Conservation (phyloP, 1,284 basidiomycete genomes). For the Takashimella tepidaria region DNA sequence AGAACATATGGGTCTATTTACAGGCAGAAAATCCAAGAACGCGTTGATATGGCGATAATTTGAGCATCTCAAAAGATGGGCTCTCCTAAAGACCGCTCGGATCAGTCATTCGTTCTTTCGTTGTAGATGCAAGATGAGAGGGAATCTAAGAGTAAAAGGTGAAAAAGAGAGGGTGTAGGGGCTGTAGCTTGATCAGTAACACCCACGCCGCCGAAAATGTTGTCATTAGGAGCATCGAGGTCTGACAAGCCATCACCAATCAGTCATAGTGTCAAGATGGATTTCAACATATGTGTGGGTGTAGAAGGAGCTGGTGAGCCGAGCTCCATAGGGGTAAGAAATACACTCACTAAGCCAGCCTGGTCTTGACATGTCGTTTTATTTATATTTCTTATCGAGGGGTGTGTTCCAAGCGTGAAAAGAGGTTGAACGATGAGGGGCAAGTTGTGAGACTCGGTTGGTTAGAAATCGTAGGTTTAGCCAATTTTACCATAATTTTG, state of each 20-base stretch:
- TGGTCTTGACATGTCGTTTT: not conserved
- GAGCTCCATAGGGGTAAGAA: too few species aligned
- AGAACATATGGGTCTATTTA: too few species aligned
- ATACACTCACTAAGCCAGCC: not conserved
- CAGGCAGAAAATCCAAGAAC: conserved; percentile 79
- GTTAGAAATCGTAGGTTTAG: too few species aligned
- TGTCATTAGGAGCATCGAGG: conserved; percentile 39
- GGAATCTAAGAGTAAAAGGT: not conserved
- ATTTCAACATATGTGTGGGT: not conserved
- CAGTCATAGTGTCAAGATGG: conserved; percentile 15
- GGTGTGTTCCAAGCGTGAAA: too few species aligned
- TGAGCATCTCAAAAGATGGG: conserved; percentile 72
- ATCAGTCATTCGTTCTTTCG: not conserved
- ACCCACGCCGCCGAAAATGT: conserved; percentile 42
- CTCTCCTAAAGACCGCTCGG: too few species aligned
- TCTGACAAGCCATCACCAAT: conserved; percentile 22
- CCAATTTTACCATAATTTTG: too few species aligned
- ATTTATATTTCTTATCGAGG: too few species aligned
- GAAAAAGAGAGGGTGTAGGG: not conserved
- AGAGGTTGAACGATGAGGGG: too few species aligned
- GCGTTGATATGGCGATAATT: conserved; percentile 68
- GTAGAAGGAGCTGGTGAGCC: conserved; percentile 4
- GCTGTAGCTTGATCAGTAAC: conserved; percentile 32
- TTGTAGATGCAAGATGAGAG: not conserved
- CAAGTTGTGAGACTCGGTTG: too few species aligned